Evolutionary conservation across 345 rosid species (phyloP).

Genomic region (Bruguiera sexangula): DNA sequence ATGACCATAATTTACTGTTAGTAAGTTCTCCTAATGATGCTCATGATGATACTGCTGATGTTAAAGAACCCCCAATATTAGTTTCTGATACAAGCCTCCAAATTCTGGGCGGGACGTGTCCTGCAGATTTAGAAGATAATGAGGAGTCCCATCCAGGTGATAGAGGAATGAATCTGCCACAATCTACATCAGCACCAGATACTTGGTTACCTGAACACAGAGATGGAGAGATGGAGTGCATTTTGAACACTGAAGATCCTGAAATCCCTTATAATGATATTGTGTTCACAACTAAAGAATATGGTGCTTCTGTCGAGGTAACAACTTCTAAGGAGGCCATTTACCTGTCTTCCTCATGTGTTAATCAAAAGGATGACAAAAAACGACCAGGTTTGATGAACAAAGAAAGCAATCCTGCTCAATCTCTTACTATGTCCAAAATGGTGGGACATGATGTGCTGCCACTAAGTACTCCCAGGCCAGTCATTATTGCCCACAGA

Average conservation of each 20-base stretch:
- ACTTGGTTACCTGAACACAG: conserved; percentile 2
- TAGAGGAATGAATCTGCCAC: neutral
- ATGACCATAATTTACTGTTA: neutral
- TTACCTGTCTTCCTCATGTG: conserved; percentile 18
- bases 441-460: conserved; percentile 15
- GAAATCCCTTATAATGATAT: conserved; percentile 29
- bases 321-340: conserved; percentile 11
- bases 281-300: conserved; percentile 8
- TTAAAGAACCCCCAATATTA: neutral
- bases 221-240: conserved; percentile 18
- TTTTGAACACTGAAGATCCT: conserved; percentile 26
- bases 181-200: neutral
- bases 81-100: neutral
- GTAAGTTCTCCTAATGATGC: neutral
- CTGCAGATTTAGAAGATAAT: neutral
- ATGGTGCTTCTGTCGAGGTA: conserved; percentile 12
- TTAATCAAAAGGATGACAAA: conserved; percentile 21
- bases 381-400: conserved; percentile 20
- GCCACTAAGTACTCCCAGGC: conserved; percentile 24
- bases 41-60: neutral
- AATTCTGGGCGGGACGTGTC: neutral
- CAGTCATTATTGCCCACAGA: conserved; percentile 14
- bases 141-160: neutral
- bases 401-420: conserved; percentile 29
- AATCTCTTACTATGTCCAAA: conserved; percentile 15